Evolutionary conservation across 768 basidiomycete genomes (phyloP), one percentile per base, ranked within the genome.

Genomic region (Mycena floridula): DNA sequence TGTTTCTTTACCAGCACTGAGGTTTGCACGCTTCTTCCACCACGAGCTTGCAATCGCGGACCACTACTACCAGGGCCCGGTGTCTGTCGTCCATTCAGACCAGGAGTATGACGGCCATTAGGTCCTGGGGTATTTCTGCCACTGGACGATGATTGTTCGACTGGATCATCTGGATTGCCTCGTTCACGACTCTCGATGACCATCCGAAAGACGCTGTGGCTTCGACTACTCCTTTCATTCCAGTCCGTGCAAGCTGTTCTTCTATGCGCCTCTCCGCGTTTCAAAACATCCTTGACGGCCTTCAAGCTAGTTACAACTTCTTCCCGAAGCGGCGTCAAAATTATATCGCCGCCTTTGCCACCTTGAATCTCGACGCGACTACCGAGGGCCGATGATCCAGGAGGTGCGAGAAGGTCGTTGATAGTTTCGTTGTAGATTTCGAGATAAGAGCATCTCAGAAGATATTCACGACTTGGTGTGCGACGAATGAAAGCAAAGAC

Each of bases 161-260:
- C 57, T 3, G 60, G 54, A 11, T 60, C 59, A 0, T 41, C 48
- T 1, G 53, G 54, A 13, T 54, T 50, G 22, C 76, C 80, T 44
- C 82, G 67, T 56, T 84, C 88, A 43, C 89, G 69, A 54, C 88
- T 90, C 62, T 96, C 92, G 40, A 95, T 82, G 0, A 98, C 94
- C 23, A 97, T 76, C 24, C 93, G 71, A 62, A 98, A 96, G 1
- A 98, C 89, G 51, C 87, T 89, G 60, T 97, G 95, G 67, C 90
- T 93, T 25, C 95, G 74, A 59, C 89, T 92, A 67, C 89, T 93
- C 47, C 95, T 68, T 55, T 93, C 88, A 59, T 99, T 99, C 95
- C 95, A 99, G 57, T 99, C 95, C n/a, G 96, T 99, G 53, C 82
- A 89, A 1, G 93, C 94, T 3, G 93, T 96, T 48, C 91, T 72